Evolutionary conservation across 345 rosid species (phyloP).

Genomic region (Pistacia atlantica): DNA sequence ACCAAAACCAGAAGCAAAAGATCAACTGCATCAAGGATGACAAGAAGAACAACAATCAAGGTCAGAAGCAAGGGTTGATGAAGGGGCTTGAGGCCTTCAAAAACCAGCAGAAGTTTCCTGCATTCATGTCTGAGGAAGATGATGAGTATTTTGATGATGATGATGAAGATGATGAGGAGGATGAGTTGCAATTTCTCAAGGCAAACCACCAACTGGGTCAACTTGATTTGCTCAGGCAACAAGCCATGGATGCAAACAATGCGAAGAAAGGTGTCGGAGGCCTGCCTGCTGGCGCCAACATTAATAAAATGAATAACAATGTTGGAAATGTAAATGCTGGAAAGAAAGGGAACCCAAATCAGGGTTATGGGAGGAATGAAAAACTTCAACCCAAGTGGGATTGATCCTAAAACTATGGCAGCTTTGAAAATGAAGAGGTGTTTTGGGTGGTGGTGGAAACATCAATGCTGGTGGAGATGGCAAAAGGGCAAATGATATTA

Average conservation of each 20-base stretch:
- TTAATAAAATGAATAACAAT: constrained; percentile 37
- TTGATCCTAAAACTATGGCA: constrained; percentile 53
- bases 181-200: constrained; percentile 38
- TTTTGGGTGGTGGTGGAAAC: constrained; percentile 33
- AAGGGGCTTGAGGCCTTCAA: constrained; percentile 51
- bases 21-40: constrained; percentile 39
- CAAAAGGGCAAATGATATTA: constrained; percentile 43
- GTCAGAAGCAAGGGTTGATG: constrained; percentile 48
- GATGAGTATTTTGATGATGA: constrained; percentile 45
- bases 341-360: constrained; percentile 62
- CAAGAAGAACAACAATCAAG: constrained; percentile 35
- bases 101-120: constrained; percentile 45
- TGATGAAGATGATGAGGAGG: constrained; percentile 40
- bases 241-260: constrained; percentile 36
- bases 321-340: constrained; percentile 38
- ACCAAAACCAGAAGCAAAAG: constrained; percentile 46
- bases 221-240: constrained; percentile 41
- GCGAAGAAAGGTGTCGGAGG: constrained; percentile 47
- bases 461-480: constrained; percentile 28
- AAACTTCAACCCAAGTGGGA: constrained; percentile 28
- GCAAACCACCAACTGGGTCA: constrained; percentile 29
- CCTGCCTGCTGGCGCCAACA: constrained; percentile 20
- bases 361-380: constrained; percentile 43
- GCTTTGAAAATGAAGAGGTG: constrained; percentile 56
- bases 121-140: constrained; percentile 43